Evolutionary conservation across 805 yeast genomes (phyloP), one percentile per base, ranked within the genome.

Genomic region (Starmera amethionina): DNA sequence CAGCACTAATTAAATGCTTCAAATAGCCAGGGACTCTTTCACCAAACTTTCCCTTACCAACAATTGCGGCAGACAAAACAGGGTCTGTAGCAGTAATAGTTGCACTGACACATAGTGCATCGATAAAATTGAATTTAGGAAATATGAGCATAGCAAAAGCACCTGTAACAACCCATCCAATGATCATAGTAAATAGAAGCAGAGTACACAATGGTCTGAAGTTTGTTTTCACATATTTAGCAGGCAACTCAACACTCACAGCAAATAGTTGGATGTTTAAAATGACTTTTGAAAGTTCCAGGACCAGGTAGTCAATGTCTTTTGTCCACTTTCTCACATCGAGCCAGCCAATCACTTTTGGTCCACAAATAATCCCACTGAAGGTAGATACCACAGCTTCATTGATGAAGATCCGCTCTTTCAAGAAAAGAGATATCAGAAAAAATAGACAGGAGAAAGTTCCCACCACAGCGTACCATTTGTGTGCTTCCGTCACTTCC

Each of bases 61-160:
- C 85, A 33, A 80, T 79, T 2, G 85, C 83, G 34, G 82, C 82
- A 4, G 83, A 79, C 52, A 80, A 65, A 35, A 81, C 82, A 3
- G 88, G 89, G 56, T 81, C 89, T 0, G 89, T 81, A 8, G 88
- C 87, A 0, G 89, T 81, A 39, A 80, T 73, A 55, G 88, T 80
- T 3, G 84, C 84, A 10, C 77, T 70, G 1, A 81, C 76, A 39
- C 80, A 62, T 29, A 81, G 67, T 6, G 77, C 74, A 38, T 77
- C 73, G 16, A 73, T 58, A 54, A 73, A 79, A 30, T 62, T 59
- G 42, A 79, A 62, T 27, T 70, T 70, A 0, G 85, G 85, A 29
- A 80, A 71, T 37, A 79, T 62, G 8, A 65, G 60, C 77, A 80
- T 81, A 29, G 79, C 67, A 46, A 81, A 77, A 5, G 77, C 57